Conservation (phyloP, 148 eudicot genomes). For the Rhododendron mucronatum region DNA sequence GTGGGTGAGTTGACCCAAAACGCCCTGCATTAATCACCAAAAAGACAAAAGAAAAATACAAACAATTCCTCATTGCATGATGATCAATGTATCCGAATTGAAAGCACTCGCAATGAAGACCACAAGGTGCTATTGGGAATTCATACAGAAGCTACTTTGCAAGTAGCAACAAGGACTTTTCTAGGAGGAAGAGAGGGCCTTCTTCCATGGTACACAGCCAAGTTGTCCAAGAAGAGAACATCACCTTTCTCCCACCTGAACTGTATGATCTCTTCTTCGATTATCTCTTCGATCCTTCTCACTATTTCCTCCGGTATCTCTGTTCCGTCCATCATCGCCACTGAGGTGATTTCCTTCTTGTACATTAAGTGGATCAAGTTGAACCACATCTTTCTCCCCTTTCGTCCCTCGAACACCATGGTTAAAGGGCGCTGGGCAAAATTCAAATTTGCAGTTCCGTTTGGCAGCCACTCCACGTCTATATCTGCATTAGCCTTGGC, state of each 20-base stretch:
- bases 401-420: slow-evolving; percentile 42
- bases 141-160: slow-evolving; percentile 5
- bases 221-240: slow-evolving; percentile 40
- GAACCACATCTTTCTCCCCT: slow-evolving; percentile 50
- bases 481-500: slow-evolving; percentile 34
- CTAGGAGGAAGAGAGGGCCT: slow-evolving; percentile 51
- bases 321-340: slow-evolving; percentile 37
- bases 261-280: slow-evolving; percentile 51
- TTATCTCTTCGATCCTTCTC: slow-evolving; percentile 38
- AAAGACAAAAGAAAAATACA: neutral
- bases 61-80: neutral
- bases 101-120: neutral
- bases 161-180: slow-evolving; percentile 35
- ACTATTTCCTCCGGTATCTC: slow-evolving; percentile 32
- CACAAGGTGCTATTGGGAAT: neutral
- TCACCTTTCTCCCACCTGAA: slow-evolving; percentile 53
- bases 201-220: slow-evolving; percentile 42
- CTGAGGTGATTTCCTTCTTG: slow-evolving; percentile 37
- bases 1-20: too few relatives aligned
- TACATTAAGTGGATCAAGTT: slow-evolving; percentile 42
- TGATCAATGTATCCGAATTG: neutral
- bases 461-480: slow-evolving; percentile 42
- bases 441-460: slow-evolving; percentile 34
- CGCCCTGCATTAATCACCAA: neutral
- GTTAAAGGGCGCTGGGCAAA: slow-evolving; percentile 30